Conservation (phyloP, 2,329 filamentous ascomycete species). For the Exophiala sideris region DNA sequence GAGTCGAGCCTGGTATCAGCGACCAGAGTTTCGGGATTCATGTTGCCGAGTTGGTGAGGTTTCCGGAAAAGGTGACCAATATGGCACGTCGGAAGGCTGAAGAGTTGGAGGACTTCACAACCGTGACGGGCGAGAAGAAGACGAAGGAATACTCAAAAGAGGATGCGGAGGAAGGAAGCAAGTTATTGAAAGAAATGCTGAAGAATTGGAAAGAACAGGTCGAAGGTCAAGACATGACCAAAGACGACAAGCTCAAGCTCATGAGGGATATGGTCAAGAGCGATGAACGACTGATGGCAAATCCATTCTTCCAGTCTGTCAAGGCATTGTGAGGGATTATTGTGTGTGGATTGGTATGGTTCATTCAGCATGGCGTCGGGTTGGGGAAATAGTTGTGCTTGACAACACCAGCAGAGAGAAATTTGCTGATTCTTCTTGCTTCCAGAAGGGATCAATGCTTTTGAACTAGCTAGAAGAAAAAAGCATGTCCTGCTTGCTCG, state of each 20-base stretch:
- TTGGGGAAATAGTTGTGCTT: neutral
- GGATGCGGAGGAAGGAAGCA: conserved; percentile 85
- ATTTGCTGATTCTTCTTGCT: too few species aligned
- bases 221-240: conserved; percentile 59
- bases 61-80: conserved; percentile 93
- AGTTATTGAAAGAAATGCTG: conserved; percentile 77
- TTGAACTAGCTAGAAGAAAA: too few species aligned
- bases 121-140: conserved; percentile 51
- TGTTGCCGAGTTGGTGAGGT: conserved; percentile 92
- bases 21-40: conserved; percentile 99
- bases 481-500: too few species aligned
- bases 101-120: conserved; percentile 94
- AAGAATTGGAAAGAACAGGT: conserved; percentile 76
- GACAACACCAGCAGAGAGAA: too few species aligned
- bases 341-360: neutral
- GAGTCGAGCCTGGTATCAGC: conserved; percentile 91
- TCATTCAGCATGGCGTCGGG: conserved; percentile 11
- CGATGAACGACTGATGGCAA: conserved; percentile 62
- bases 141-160: conserved; percentile 67
- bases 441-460: too few species aligned
- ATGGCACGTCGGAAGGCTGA: conserved; percentile 99
- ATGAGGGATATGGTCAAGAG: conserved; percentile 75
- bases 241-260: conserved; percentile 71
- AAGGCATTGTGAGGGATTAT: conserved; percentile 38
- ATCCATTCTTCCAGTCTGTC: conserved; percentile 52